Percentiles rank a stretch among this genome's conserved stretches.
Conservation (phyloP, 2,329 filamentous ascomycete species). For the Trichoderma sp. region DNA sequence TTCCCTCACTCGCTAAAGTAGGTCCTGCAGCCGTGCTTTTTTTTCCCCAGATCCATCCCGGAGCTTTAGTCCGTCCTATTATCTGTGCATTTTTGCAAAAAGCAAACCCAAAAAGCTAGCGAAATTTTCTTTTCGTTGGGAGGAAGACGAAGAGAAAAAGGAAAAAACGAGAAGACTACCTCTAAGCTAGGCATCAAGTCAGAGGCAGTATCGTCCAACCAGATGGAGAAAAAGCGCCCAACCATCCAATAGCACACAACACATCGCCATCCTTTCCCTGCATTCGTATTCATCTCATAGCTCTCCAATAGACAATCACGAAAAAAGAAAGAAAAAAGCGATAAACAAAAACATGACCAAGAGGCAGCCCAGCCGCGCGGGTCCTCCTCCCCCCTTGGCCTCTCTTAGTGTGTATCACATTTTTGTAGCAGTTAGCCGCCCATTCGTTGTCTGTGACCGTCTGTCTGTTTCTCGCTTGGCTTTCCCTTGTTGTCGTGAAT, state of each 20-base stretch:
- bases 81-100: neutral
- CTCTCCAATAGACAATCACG: neutral
- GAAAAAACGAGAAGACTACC: too few species aligned
- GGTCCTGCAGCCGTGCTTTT: neutral
- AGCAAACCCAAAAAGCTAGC: neutral
- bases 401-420: neutral
- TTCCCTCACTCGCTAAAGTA: neutral
- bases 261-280: neutral
- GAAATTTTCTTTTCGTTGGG: neutral
- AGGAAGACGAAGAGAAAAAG: neutral
- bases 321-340: neutral
- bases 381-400: neutral
- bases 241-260: neutral
- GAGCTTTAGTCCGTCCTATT: neutral
- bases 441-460: neutral
- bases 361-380: neutral
- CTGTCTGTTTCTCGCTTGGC: neutral
- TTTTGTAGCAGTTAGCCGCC: neutral
- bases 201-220: neutral
- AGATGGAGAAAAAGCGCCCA: neutral
- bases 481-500: neutral
- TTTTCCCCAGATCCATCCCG: neutral
- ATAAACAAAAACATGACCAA: neutral
- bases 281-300: neutral
- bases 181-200: neutral